Conservation (phyloP, 768 basidiomycete species). For the Agrocybe praecox region DNA sequence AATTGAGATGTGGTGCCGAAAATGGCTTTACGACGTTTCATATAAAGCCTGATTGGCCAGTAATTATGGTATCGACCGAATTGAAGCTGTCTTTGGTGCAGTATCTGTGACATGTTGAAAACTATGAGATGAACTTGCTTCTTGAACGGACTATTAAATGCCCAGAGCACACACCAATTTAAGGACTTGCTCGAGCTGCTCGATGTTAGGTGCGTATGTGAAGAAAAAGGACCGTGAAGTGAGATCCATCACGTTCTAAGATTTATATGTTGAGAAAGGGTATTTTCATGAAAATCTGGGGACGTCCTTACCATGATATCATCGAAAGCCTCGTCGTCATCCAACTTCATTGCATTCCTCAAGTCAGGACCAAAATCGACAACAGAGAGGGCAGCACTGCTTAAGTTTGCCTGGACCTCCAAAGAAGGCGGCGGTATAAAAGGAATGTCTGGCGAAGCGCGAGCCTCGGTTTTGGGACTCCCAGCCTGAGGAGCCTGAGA, state of each 20-base stretch:
- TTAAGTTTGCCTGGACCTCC: too few relatives aligned
- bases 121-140: neutral
- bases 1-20: neutral
- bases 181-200: too few relatives aligned
- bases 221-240: too few relatives aligned
- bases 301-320: slow-evolving; percentile 8
- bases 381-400: too few relatives aligned
- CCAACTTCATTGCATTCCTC: slow-evolving; percentile 11
- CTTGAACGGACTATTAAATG: too few relatives aligned
- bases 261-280: neutral
- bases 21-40: neutral
- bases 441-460: too few relatives aligned
- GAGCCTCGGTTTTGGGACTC: too few relatives aligned
- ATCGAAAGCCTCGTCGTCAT: slow-evolving; percentile 11
- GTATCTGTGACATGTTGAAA: slow-evolving; percentile 1
- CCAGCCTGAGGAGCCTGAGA: too few relatives aligned
- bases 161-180: too few relatives aligned
- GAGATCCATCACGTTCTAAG: too few relatives aligned
- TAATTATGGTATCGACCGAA: slow-evolving; percentile 7
- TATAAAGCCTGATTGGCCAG: slow-evolving; percentile 11
- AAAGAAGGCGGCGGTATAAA: too few relatives aligned
- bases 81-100: neutral
- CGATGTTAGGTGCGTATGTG: too few relatives aligned
- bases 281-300: neutral
- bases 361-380: slow-evolving; percentile 1